Percentiles rank a stretch among this genome's conserved stretches.
Evolutionary conservation across 2,329 filamentous ascomycete species (phyloP).

Genomic region (Exutisphaerella laricina): DNA sequence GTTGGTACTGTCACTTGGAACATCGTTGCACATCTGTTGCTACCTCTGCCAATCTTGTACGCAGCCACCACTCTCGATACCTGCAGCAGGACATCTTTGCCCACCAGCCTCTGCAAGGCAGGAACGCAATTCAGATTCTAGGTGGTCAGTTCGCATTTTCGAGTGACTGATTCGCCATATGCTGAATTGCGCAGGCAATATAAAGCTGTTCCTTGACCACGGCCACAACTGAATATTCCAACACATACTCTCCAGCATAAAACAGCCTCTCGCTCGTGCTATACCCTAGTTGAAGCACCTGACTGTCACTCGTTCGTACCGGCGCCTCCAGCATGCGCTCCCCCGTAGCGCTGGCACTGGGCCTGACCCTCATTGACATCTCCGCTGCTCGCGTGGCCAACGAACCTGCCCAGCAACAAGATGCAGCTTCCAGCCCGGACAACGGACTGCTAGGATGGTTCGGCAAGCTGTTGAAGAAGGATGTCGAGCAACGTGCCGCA

Average conservation of each 20-base stretch:
- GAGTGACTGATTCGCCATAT: conserved; percentile 17
- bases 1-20: conserved; percentile 10
- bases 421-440: conserved; percentile 17
- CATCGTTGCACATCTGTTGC: conserved; percentile 25
- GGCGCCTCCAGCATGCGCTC: conserved; percentile 25
- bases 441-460: conserved; percentile 21
- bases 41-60: conserved; percentile 23
- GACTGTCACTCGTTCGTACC: conserved; percentile 23
- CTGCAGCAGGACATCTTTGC: conserved; percentile 14
- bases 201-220: conserved; percentile 19
- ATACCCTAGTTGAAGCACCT: conserved; percentile 8
- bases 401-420: conserved; percentile 6
- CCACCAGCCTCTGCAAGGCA: conserved; percentile 30
- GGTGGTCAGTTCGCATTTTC: conserved; percentile 11
- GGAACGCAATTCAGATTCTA: conserved; percentile 8
- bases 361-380: conserved; percentile 25
- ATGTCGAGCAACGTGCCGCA: conserved; percentile 11
- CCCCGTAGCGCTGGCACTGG: conserved; percentile 25
- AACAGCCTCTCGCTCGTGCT: conserved; percentile 9
- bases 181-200: conserved; percentile 11
- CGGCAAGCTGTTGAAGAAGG: conserved; percentile 22
- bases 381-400: conserved; percentile 25
- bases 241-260: conserved; percentile 10
- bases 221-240: conserved; percentile 11
- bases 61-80: conserved; percentile 12